Evolutionary conservation across 768 basidiomycete genomes (phyloP), one percentile per base, ranked within the genome.

Genomic region (Lactarius psammicola): DNA sequence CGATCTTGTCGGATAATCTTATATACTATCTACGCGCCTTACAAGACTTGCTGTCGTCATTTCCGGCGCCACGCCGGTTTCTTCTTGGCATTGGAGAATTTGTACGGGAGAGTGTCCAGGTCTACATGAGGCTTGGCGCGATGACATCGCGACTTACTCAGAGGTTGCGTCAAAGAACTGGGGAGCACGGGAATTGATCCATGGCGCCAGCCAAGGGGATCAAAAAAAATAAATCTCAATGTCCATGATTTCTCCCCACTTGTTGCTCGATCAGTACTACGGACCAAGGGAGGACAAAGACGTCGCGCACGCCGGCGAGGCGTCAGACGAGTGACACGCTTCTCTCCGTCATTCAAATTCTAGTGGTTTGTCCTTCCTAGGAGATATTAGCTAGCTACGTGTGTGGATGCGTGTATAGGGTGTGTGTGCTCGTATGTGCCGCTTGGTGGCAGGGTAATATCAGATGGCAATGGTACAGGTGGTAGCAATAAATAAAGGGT

Each of bases 331-430:
- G 44, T 26, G n/a, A 46, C n/a, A 4, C 10, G n/a, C 46, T 49
- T 49, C 46, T 49, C 46, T 49, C 46, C 4, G n/a, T 26, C 46
- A 26, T 26, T 26, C 23, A 23, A 49, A 10, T n/a, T 49, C 46
- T 49, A 49, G 10, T 49, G 11, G 23, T 49, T 60, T 60, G 44
- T 65, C 38, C 51, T 44, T 44, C 57, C 57, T 42, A 5, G 23
- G 38, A 59, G 26, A 42, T 26, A 59, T 53, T 59, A 44, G 20
- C 40, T 56, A 36, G 54, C 26, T 34, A 60, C 42, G 46, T 3
- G 46, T 46, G 46, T 49, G 46, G 20, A 46, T n/a, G 44, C 20
- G 44, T 46, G 44, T 46, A 23, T 46, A 10, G n/a, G 2, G 46
- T 49, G 46, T n/a, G 46, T 38, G 15, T n/a, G 11, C 46, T 49